Percentiles rank a stretch among this genome's conserved stretches.
Evolutionary conservation across 2,329 filamentous ascomycete species (phyloP).

Genomic region (Tolypocladium paradoxum): DNA sequence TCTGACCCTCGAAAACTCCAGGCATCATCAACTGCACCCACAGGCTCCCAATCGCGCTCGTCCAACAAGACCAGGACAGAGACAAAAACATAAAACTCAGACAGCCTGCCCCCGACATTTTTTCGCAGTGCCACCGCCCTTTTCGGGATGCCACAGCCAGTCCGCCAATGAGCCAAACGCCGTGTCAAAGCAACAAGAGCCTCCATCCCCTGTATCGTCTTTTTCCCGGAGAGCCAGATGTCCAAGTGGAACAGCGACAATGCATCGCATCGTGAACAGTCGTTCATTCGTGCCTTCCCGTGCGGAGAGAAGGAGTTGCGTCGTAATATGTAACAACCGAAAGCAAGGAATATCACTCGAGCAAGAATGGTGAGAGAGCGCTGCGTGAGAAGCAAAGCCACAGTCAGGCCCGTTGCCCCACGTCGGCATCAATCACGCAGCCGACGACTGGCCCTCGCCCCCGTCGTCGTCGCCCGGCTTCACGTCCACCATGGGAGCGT

Average conservation of each 20-base stretch:
- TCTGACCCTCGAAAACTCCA: neutral
- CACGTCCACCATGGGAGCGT: slow-evolving; percentile 11
- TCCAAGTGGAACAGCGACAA: neutral
- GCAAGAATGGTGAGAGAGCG: neutral
- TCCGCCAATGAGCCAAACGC: neutral
- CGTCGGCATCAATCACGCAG: neutral
- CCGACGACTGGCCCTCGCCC: slow-evolving; percentile 5
- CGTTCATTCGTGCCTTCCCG: neutral
- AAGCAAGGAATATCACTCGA: neutral
- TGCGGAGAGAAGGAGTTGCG: neutral
- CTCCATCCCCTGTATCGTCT: neutral
- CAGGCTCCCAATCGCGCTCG: neutral
- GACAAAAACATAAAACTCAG: neutral
- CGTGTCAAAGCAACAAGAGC: neutral
- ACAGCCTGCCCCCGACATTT: neutral
- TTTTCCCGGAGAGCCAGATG: neutral
- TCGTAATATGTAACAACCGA: neutral
- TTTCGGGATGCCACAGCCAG: neutral
- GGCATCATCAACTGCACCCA: neutral
- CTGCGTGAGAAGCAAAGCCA: neutral
- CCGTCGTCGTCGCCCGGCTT: slow-evolving; percentile 16
- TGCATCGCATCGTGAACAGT: neutral
- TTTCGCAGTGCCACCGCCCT: neutral
- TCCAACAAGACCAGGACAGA: neutral
- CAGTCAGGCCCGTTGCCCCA: neutral